phyloP scores from a whole-genome alignment of 164 flowering plant genomes.

The Umbilicus rupestris region DNA sequence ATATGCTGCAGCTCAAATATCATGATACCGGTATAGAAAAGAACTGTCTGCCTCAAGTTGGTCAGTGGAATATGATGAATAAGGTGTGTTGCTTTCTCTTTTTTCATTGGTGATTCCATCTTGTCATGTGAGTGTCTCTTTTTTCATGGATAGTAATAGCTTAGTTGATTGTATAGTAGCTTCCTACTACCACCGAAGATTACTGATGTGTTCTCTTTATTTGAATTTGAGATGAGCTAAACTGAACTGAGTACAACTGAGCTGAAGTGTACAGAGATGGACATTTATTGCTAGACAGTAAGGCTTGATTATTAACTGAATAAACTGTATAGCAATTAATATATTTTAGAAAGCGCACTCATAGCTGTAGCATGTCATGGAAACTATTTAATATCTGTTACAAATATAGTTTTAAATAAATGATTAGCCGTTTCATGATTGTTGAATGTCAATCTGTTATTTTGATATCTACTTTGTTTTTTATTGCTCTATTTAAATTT shows the following conservation, averaged over 20 bases:
- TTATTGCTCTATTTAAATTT: no score
- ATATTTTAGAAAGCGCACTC: background rate
- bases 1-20: conserved; percentile 70
- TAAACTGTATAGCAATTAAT: background rate
- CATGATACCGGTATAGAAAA: conserved; percentile 85
- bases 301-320: background rate
- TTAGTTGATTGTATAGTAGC: background rate
- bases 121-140: no score
- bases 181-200: no score
- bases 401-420: background rate
- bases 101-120: no score
- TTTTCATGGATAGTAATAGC: no score
- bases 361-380: background rate
- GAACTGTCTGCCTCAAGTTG: conserved; percentile 85
- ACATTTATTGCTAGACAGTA: background rate
- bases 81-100: conserved; percentile 26
- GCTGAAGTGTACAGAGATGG: background rate
- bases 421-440: background rate
- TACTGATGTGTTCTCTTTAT: no score
- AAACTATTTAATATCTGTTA: background rate
- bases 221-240: background rate
- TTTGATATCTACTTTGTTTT: no score
- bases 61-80: conserved; percentile 98
- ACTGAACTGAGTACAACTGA: background rate
- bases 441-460: no score